Percentiles rank a stretch among this genome's conserved stretches.
These are phyloP conservation scores for Fragilaria radians DNA, from an alignment of 108 stramenopile genomes.

Conservation along the genomic window DNA sequence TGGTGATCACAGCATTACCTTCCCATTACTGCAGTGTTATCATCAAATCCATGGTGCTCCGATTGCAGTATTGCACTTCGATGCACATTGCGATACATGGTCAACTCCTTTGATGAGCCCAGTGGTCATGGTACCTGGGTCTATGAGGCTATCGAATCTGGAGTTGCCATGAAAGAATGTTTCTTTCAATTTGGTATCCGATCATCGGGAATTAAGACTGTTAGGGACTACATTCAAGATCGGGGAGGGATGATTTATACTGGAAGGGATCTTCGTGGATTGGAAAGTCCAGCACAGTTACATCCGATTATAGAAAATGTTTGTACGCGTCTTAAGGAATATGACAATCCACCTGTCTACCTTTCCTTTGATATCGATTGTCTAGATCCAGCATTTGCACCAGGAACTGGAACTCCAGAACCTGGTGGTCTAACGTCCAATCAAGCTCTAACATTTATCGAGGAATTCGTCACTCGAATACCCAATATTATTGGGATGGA, in stretches of 20 bases:
- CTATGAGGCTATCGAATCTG: background rate
- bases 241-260: background rate
- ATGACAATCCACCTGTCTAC: background rate
- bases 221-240: background rate
- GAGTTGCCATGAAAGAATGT: background rate
- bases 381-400: background rate
- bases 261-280: background rate
- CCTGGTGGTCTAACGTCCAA: background rate
- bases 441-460: background rate
- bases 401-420: background rate
- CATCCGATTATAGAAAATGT: background rate
- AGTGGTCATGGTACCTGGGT: background rate
- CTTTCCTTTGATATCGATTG: background rate
- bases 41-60: background rate
- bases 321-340: background rate
- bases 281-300: background rate
- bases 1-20: background rate
- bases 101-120: background rate
- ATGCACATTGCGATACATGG: background rate
- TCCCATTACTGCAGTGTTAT: background rate
- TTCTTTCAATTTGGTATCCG: slow-evolving; percentile 1
- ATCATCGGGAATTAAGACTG: background rate
- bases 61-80: background rate
- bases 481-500: background rate
- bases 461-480: background rate